Evolutionary conservation across 2,329 filamentous ascomycete genomes (phyloP).

Genomic region (Ascomycota sp.): DNA sequence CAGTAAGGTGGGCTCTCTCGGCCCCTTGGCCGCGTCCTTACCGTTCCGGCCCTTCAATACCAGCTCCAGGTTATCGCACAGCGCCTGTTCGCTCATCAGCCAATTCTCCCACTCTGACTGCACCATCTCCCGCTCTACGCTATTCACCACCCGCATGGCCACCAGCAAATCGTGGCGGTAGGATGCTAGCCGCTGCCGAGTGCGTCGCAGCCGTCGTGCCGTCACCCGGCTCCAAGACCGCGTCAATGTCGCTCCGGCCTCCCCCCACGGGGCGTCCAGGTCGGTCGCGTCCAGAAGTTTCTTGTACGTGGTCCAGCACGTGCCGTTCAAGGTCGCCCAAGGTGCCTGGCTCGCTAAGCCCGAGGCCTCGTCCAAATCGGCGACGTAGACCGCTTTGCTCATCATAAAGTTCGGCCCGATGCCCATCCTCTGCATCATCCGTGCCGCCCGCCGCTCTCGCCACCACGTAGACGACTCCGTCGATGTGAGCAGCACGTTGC

Average conservation of each 20-base stretch:
- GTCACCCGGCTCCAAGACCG: slow-evolving; percentile 29
- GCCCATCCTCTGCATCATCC: slow-evolving; percentile 66
- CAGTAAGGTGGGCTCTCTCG: slow-evolving; percentile 11
- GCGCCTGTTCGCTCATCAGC: slow-evolving; percentile 57
- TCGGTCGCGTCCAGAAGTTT: slow-evolving; percentile 36
- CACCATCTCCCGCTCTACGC: slow-evolving; percentile 69
- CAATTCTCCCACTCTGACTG: slow-evolving; percentile 85
- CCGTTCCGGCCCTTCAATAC: slow-evolving; percentile 17
- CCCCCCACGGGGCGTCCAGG: slow-evolving; percentile 34
- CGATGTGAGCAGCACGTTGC: slow-evolving; percentile 58
- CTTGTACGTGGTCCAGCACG: slow-evolving; percentile 41
- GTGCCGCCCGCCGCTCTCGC: slow-evolving; percentile 59
- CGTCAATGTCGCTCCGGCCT: slow-evolving; percentile 25
- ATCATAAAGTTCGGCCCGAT: slow-evolving; percentile 61
- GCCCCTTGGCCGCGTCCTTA: slow-evolving; percentile 3
- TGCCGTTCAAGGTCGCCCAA: slow-evolving; percentile 24
- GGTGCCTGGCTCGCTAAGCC: slow-evolving; percentile 13
- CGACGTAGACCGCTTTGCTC: slow-evolving; percentile 68
- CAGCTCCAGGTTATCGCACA: slow-evolving; percentile 44
- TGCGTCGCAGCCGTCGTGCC: slow-evolving; percentile 48
- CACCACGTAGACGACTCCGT: slow-evolving; percentile 63
- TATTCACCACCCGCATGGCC: slow-evolving; percentile 75
- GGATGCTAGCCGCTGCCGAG: slow-evolving; percentile 62
- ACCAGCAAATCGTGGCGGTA: slow-evolving; percentile 85
- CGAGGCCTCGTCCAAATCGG: slow-evolving; percentile 52